Evolutionary conservation across 345 rosid genomes (phyloP).

Genomic region (Arabidopsis suecica): DNA sequence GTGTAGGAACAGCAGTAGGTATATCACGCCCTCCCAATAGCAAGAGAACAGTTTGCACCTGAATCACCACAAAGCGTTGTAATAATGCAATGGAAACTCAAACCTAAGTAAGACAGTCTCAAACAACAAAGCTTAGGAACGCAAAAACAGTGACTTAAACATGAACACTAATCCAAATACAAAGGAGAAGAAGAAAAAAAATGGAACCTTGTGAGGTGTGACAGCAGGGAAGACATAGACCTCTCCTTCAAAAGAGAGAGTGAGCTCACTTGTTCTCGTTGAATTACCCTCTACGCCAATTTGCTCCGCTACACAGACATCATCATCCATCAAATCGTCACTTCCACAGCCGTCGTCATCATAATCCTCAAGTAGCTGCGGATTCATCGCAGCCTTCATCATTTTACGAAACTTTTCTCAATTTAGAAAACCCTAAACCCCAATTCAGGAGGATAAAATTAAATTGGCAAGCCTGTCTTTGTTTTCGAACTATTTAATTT

Average conservation of each 20-base stretch:
- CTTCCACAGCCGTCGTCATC: neutral
- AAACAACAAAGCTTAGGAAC: neutral
- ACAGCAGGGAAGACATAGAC: conserved; percentile 1
- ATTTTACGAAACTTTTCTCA: neutral
- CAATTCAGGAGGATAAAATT: neutral
- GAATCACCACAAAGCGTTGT: neutral
- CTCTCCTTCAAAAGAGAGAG: conserved; percentile 3
- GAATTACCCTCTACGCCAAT: neutral
- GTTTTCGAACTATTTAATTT: too few relatives aligned
- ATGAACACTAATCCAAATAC: neutral
- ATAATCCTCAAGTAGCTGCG: neutral
- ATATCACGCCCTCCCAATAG: conserved; percentile 1
- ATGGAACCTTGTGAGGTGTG: neutral
- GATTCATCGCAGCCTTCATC: neutral
- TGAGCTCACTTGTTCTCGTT: neutral
- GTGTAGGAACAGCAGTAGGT: conserved; percentile 9
- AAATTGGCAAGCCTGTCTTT: too few relatives aligned
- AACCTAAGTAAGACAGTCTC: neutral
- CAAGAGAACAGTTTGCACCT: conserved; percentile 1
- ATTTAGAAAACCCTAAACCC: neutral
- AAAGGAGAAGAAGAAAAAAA: neutral
- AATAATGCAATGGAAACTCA: neutral
- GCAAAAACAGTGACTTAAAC: neutral
- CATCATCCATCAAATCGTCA: neutral
- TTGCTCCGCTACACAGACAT: neutral